A percentile compares a stretch with the other conserved stretches of the same genome.
phyloP scores from a whole-genome alignment of 306 rosid genomes.

The apple (Malus domestica) region ASM211411v1 NC_041793.1:25084001-25084500 shows the following conservation, averaged over 20 bases:
- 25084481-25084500: slow-evolving; percentile 47
- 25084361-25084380: slow-evolving; percentile 20
- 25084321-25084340: slow-evolving; percentile 15
- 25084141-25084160: slow-evolving; percentile 44
- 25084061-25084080: slow-evolving; percentile 68
- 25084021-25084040: slow-evolving; percentile 54
- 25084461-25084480: slow-evolving; percentile 69
- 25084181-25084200: slow-evolving; percentile 74
- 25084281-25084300: slow-evolving; percentile 66
- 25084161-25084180: slow-evolving; percentile 61
- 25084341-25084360: slow-evolving; percentile 20
- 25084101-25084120: slow-evolving; percentile 25
- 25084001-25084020: slow-evolving; percentile 37
- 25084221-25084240: slow-evolving; percentile 44
- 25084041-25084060: slow-evolving; percentile 37
- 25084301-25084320: slow-evolving; percentile 73
- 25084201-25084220: slow-evolving; percentile 54
- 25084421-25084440: slow-evolving; percentile 17
- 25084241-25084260: slow-evolving; percentile 85
- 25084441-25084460: slow-evolving; percentile 73
- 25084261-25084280: slow-evolving; percentile 66
- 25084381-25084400: slow-evolving; percentile 3
- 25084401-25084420: slow-evolving; percentile 21
- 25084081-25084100: slow-evolving; percentile 34
- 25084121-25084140: slow-evolving; percentile 15